Conservation (phyloP, 768 basidiomycete genomes). For the Cyathus striatus region DNA sequence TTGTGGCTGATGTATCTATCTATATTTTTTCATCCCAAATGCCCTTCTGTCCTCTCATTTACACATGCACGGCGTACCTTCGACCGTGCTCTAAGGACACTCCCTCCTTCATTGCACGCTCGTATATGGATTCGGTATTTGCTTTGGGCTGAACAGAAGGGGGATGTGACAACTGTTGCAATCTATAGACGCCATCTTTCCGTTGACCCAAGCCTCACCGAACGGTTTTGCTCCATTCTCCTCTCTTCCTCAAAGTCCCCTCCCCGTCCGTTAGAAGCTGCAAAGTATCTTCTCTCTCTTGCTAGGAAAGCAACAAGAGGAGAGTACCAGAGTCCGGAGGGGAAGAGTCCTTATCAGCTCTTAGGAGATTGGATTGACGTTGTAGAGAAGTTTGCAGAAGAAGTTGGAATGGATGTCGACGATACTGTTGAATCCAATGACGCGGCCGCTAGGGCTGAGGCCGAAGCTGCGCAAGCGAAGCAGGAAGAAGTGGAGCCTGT, state of each 20-base stretch:
- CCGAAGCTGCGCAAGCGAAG: constrained; percentile 31
- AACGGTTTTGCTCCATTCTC: constrained; percentile 68
- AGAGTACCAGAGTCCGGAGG: constrained; percentile 82
- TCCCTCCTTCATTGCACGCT: constrained; percentile 87
- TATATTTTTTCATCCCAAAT: constrained; percentile 83
- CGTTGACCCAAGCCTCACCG: constrained; percentile 76
- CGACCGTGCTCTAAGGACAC: constrained; percentile 89
- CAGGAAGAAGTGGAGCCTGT: constrained; percentile 30
- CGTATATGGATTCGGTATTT: constrained; percentile 93
- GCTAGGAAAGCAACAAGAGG: constrained; percentile 82
- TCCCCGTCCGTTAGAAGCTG: constrained; percentile 86
- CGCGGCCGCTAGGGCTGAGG: constrained; percentile 41
- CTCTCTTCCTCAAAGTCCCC: constrained; percentile 50
- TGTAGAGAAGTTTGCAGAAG: constrained; percentile 85
- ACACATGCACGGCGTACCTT: constrained; percentile 93
- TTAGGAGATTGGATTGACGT: constrained; percentile 91
- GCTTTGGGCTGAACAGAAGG: constrained; percentile 82
- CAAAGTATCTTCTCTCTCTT: constrained; percentile 81
- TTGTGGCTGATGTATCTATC: constrained; percentile 93
- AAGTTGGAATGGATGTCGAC: constrained; percentile 84
- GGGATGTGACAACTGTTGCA: constrained; percentile 70
- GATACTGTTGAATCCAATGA: constrained; percentile 61
- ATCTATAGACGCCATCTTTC: constrained; percentile 88
- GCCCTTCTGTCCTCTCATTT: constrained; percentile 77
- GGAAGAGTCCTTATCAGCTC: constrained; percentile 93